phyloP scores from a whole-genome alignment of 2,329 filamentous ascomycete species.

The Cladophialophora bantiana region DNA sequence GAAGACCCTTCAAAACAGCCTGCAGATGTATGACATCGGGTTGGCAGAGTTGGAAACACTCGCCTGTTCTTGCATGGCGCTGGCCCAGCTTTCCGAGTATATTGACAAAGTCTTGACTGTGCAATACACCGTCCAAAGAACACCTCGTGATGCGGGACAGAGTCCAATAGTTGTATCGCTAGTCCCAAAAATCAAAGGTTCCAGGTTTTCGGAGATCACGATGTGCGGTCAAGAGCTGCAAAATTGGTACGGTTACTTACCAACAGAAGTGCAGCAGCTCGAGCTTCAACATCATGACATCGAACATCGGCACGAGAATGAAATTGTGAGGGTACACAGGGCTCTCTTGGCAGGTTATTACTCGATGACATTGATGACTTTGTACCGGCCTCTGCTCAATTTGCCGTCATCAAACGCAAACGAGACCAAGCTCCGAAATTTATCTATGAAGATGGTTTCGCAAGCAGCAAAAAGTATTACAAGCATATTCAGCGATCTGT shows the following conservation, averaged over 20 bases:
- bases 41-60: conserved; percentile 14
- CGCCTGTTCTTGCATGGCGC: conserved; percentile 22
- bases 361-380: conserved; percentile 31
- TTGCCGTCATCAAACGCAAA: not conserved
- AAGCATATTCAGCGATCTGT: conserved; percentile 71
- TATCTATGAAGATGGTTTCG: conserved; percentile 20
- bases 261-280: conserved; percentile 17
- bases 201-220: conserved; percentile 18
- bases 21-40: conserved; percentile 4
- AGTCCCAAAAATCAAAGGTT: conserved; percentile 13
- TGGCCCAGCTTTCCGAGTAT: conserved; percentile 29
- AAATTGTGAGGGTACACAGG: conserved; percentile 25
- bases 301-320: not conserved
- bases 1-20: conserved; percentile 3
- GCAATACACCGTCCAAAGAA: conserved; percentile 27
- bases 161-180: conserved; percentile 21
- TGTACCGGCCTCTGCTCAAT: conserved; percentile 30
- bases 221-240: conserved; percentile 29
- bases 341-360: conserved; percentile 27
- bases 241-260: conserved; percentile 27
- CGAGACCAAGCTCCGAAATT: conserved; percentile 9
- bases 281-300: not conserved
- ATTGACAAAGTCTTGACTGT: conserved; percentile 30
- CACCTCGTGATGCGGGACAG: not conserved
- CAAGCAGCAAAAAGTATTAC: conserved; percentile 84